Evolutionary conservation across 2,329 filamentous ascomycete genomes (phyloP), one percentile per base, ranked within the genome.

Genomic region (Dothiorella sarmentorum): DNA sequence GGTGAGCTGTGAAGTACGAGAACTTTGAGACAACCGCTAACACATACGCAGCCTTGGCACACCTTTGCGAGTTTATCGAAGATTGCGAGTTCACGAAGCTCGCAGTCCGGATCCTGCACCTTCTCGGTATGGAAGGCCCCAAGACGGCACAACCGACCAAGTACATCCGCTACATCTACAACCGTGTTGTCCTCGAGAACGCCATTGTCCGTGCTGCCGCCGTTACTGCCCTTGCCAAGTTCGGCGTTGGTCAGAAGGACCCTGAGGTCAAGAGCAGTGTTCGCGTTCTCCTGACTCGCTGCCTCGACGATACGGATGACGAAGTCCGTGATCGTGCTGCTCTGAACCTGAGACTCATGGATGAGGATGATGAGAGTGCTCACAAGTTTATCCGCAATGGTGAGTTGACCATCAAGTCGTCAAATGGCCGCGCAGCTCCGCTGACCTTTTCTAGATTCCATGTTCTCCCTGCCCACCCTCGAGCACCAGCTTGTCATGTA

Each of bases 91-190:
- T 97, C 75, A 97, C 94, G 26, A 99, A 99, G 78, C 82, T 99
- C 62, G 93, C 94, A 27, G 93, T 99, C 47, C 88, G 94, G 61
- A 95, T 99, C 66, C 79, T 99, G 58, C 93, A 99, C 75, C 84
- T 99, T 18, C 87, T 99, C 42, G 94, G 94, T 67, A 82, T 93
- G 26, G 94, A 99, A 77, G 94, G 94, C 0, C 94, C 94, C 63
- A 96, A 94, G 78, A 97, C 93, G 3, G 87, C 90, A 15, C 90
- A 97, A 68, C 94, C 94, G 0, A 97, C 94, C 59, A 97, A 99
- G 81, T 99, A 97, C 74, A 96, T 99, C 67, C 90, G 94, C 60
- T 99, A 97, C 76, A 99, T 99, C 71, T 99, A 99, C 80, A 99
- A 99, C 79, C 86, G 94, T 61, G 93, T 99, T 20, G 94, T 99